Evolutionary conservation across 768 basidiomycete genomes (phyloP).

Genomic region (Podaxis mareebaensis): DNA sequence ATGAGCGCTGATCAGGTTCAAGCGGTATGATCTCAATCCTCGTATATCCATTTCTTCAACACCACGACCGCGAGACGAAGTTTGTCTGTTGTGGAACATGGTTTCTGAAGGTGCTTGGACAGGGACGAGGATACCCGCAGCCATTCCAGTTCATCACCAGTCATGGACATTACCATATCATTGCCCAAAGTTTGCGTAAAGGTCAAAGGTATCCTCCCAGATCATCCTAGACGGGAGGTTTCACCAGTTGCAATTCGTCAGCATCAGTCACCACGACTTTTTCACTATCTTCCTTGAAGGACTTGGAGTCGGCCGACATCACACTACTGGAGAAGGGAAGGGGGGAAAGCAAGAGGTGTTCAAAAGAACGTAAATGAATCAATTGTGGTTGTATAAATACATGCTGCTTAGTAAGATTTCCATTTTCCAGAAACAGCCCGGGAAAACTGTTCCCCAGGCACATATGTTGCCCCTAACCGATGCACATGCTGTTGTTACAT

Average conservation of each 20-base stretch:
- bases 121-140: slow-evolving; percentile 80
- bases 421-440: neutral
- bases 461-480: no score
- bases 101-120: slow-evolving; percentile 25
- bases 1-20: slow-evolving; percentile 97
- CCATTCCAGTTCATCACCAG: slow-evolving; percentile 73
- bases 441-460: neutral
- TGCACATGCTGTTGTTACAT: neutral
- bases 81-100: slow-evolving; percentile 21
- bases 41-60: slow-evolving; percentile 34
- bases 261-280: slow-evolving; percentile 31
- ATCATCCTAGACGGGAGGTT: slow-evolving; percentile 28
- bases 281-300: slow-evolving; percentile 25
- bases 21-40: slow-evolving; percentile 97
- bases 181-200: slow-evolving; percentile 31
- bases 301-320: slow-evolving; percentile 27
- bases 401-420: slow-evolving; percentile 18
- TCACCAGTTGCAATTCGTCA: slow-evolving; percentile 50
- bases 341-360: slow-evolving; percentile 9
- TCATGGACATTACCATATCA: slow-evolving; percentile 73
- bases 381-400: slow-evolving; percentile 2
- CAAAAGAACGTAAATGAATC: slow-evolving; percentile 1
- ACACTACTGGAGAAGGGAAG: neutral
- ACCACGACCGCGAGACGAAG: slow-evolving; percentile 23
- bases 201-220: slow-evolving; percentile 24